These are phyloP conservation scores for Alternaria rosae DNA, from an alignment of 2,329 filamentous ascomycete species.

Conservation along the genomic window DNA sequence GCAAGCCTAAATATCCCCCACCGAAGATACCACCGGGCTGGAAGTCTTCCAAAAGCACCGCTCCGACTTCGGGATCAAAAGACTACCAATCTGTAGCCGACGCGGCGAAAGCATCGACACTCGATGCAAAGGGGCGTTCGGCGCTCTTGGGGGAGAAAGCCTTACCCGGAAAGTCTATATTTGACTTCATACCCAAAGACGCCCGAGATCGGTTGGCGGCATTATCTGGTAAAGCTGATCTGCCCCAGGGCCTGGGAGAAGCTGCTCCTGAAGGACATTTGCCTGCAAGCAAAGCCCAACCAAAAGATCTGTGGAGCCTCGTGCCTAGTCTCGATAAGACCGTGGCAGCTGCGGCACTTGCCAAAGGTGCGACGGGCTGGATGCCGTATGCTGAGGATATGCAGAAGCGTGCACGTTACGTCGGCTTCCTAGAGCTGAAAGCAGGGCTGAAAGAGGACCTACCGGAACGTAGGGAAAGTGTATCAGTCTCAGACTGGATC, in stretches of 20 bases:
- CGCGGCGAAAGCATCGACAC: conserved; percentile 76
- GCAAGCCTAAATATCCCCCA: conserved; percentile 63
- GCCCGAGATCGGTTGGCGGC: conserved; percentile 78
- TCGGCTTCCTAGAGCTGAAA: conserved; percentile 78
- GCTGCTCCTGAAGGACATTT: conserved; percentile 70
- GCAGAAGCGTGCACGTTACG: conserved; percentile 80
- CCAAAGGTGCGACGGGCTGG: conserved; percentile 65
- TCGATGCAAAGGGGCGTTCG: conserved; percentile 80
- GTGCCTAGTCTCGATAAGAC: conserved; percentile 53
- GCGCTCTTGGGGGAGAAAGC: conserved; percentile 80
- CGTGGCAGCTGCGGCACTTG: conserved; percentile 56
- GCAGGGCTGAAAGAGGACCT: conserved; percentile 66
- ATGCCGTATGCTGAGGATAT: conserved; percentile 87
- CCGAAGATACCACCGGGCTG: conserved; percentile 76
- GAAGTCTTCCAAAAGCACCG: conserved; percentile 63
- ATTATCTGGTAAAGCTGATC: conserved; percentile 75
- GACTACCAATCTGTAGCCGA: conserved; percentile 72
- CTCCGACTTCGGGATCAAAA: conserved; percentile 40
- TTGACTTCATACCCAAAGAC: conserved; percentile 85
- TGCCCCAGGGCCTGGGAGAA: conserved; percentile 81
- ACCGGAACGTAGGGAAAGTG: conserved; percentile 62
- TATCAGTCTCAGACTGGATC: conserved; percentile 75
- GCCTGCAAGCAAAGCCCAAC: conserved; percentile 68
- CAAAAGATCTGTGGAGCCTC: conserved; percentile 60
- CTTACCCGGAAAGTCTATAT: conserved; percentile 91